These are phyloP conservation scores for Fusarium fujikuroi DNA, from an alignment of 2,329 filamentous ascomycete species.

Conservation along the genomic window DNA sequence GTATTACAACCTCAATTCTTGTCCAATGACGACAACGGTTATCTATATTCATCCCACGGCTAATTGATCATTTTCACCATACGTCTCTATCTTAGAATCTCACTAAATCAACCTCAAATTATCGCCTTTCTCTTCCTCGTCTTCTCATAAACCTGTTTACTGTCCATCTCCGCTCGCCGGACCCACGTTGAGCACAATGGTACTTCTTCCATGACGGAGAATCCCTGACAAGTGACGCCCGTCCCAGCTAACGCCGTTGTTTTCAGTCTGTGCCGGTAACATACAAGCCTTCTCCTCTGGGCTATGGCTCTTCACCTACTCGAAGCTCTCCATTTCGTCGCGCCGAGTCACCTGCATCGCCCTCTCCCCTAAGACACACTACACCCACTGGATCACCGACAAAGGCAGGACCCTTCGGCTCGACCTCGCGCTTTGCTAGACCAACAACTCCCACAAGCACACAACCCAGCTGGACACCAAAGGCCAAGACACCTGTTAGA, in stretches of 20 bases:
- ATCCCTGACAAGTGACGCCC: slow-evolving; percentile 37
- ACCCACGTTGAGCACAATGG: slow-evolving; percentile 49
- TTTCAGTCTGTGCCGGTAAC: slow-evolving; percentile 63
- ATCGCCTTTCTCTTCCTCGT: slow-evolving; percentile 4
- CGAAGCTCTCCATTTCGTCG: slow-evolving; percentile 73
- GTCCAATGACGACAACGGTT: slow-evolving; percentile 32
- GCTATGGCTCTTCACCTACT: slow-evolving; percentile 71
- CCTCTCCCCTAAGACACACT: slow-evolving; percentile 71
- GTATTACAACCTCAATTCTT: slow-evolving; percentile 29
- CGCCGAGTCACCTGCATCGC: slow-evolving; percentile 71
- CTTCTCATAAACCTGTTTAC: slow-evolving; percentile 32
- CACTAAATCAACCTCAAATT: slow-evolving; percentile 12
- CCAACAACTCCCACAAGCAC: slow-evolving; percentile 53
- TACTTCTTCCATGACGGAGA: slow-evolving; percentile 43
- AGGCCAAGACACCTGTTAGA: slow-evolving; percentile 42
- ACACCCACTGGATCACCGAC: slow-evolving; percentile 73
- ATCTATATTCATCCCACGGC: slow-evolving; percentile 17
- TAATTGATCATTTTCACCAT: slow-evolving; percentile 5
- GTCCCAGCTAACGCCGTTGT: slow-evolving; percentile 44
- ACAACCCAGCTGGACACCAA: slow-evolving; percentile 52
- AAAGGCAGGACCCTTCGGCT: slow-evolving; percentile 50
- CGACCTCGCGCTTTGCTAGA: slow-evolving; percentile 51
- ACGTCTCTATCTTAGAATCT: not conserved
- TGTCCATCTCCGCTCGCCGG: slow-evolving; percentile 37
- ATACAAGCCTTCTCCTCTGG: slow-evolving; percentile 78